Base-by-base conservation (phyloP, 352 stramenopile genomes). In the Phytopythium montanum region DNA sequence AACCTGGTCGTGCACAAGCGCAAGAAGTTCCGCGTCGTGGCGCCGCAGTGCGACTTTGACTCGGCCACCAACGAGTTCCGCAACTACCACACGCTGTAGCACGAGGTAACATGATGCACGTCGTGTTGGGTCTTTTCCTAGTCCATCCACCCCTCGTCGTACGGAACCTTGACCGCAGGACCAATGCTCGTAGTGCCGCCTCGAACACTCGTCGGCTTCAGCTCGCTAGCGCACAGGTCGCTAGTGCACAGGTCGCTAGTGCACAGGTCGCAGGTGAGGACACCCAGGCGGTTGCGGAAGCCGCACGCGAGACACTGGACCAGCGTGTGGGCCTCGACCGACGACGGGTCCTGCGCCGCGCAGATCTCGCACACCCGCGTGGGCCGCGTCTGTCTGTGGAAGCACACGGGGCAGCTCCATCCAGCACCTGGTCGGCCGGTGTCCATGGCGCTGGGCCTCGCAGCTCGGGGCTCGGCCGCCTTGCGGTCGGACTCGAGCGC, bases 1-100 rank as follows among this genome's bases (percentile, higher is more conserved):
- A 91, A 90, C 56, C 86, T 87, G 56, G 86, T 96, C 41, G 72
- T 95, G 13, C 78, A 96, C 65, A 87, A 89, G 62, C 85, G 78
- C 52, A 96, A 96, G 60, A 79, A 70, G 18, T 87, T 95, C 53
- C 60, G 50, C 25, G 70, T 96, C 45, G 66, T 72, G 6, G 64
- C 66, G 0, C 87, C 87, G 10, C 64, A 69, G 26, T 96, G 87
- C 52, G 83, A 92, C 59, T 95, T 92, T 45, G 85, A 96, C 62
- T 76, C 79, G 25, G 79, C 76, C 29, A 88, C 75, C 19, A 94
- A 91, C 62, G 84, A 70, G 42, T 96, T 94, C 72, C 87, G 81
- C 36, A 80, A 86, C 49, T 90, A 83, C 51, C 76, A 90, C 54
- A 68, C 54, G 46, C 71, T 74, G 13, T 33, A 41, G 70, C 33